Evolutionary conservation across 352 stramenopile species (phyloP).

Genomic region (Phytopythium helicoides): DNA sequence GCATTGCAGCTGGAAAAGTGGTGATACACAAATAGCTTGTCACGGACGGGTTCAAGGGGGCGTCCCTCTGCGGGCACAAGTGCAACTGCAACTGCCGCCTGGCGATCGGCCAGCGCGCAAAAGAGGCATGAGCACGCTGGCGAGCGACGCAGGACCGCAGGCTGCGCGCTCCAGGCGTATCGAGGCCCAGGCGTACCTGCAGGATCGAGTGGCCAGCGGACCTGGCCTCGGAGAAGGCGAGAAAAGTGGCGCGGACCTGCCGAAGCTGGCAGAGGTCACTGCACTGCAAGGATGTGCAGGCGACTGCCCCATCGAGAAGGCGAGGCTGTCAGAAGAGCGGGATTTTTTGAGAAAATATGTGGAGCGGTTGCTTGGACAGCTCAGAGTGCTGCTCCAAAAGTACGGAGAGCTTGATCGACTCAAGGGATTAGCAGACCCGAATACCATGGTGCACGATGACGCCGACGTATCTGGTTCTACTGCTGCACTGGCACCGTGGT

Average conservation of each 20-base stretch:
- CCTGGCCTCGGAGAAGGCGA: slow-evolving; percentile 4
- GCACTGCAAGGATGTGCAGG: no score
- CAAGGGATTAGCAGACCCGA: slow-evolving; percentile 44
- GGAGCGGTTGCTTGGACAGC: slow-evolving; percentile 58
- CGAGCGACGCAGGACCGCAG: slow-evolving; percentile 21
- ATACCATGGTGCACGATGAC: slow-evolving; percentile 10
- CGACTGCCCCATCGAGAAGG: slow-evolving; percentile 32
- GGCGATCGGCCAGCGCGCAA: background rate
- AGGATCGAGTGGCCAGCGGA: slow-evolving; percentile 1
- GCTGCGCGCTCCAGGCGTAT: slow-evolving; percentile 31
- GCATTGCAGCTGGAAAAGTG: no score
- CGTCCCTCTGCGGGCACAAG: no score
- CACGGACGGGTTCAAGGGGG: no score
- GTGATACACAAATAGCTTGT: background rate
- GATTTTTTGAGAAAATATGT: slow-evolving; percentile 65
- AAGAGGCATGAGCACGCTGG: slow-evolving; percentile 9
- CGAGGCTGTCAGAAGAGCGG: slow-evolving; percentile 55
- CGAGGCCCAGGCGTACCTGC: slow-evolving; percentile 23
- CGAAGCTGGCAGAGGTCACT: no score
- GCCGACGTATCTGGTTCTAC: slow-evolving; percentile 8
- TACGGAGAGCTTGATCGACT: slow-evolving; percentile 76
- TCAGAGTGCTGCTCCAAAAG: slow-evolving; percentile 55
- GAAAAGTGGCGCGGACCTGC: no score
- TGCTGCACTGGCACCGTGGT: slow-evolving; percentile 43
- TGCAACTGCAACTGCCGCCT: slow-evolving; percentile 1